Percentiles rank a stretch among this genome's conserved stretches.
phyloP scores from a whole-genome alignment of 768 basidiomycete species.

The Podaxis sp. region DNA sequence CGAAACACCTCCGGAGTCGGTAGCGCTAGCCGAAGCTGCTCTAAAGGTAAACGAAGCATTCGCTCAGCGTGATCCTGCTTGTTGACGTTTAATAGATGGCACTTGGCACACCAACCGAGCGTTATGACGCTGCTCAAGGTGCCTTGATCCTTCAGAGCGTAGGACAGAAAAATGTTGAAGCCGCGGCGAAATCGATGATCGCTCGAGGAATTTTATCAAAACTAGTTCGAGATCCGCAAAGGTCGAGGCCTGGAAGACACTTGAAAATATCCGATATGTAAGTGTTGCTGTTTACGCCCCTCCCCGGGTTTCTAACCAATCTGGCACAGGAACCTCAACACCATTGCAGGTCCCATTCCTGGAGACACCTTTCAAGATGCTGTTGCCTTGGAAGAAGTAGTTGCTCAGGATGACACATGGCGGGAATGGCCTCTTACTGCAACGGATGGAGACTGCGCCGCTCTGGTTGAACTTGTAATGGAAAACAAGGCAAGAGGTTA shows the following conservation, averaged over 20 bases:
- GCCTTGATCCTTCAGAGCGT: conserved; percentile 54
- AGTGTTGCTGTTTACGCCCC: conserved; percentile 12
- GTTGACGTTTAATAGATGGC: conserved; percentile 59
- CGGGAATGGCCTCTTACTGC: conserved; percentile 80
- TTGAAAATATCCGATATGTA: conserved; percentile 77
- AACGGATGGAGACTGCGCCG: conserved; percentile 78
- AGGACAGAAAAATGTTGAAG: conserved; percentile 54
- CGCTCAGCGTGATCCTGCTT: background rate
- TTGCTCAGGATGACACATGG: conserved; percentile 51
- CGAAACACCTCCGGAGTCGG: conserved; percentile 35
- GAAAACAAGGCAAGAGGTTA: conserved; percentile 59
- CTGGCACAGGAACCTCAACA: conserved; percentile 59
- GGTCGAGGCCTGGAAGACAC: conserved; percentile 68
- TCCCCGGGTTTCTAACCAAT: background rate
- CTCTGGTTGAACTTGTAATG: conserved; percentile 79
- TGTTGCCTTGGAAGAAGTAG: conserved; percentile 51
- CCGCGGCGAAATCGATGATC: conserved; percentile 61
- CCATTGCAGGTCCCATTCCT: conserved; percentile 62
- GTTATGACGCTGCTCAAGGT: conserved; percentile 62
- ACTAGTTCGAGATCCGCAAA: conserved; percentile 59
- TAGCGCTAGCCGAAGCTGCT: conserved; percentile 63
- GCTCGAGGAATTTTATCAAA: conserved; percentile 67
- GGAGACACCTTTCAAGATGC: conserved; percentile 75
- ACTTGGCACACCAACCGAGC: conserved; percentile 69
- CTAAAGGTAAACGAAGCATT: conserved; percentile 54